Percentiles rank a stretch among this genome's conserved stretches.
Conservation (phyloP, 2,329 filamentous ascomycete genomes). For the Colletotrichum camelliae region DNA sequence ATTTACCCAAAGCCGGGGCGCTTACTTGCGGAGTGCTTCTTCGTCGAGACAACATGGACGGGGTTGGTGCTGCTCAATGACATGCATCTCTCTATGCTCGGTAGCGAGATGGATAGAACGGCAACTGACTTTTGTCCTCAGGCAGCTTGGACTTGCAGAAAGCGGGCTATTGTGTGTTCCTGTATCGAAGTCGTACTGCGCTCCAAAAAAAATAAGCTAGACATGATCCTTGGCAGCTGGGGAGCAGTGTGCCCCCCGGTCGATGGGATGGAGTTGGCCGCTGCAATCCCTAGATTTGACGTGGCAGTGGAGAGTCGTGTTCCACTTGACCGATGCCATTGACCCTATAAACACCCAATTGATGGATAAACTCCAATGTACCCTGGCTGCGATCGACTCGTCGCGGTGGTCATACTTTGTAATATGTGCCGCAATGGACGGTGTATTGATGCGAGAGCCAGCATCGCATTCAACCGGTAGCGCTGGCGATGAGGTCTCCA, state of each 20-base stretch:
- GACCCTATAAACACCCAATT: neutral
- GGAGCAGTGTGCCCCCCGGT: neutral
- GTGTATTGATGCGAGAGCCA: neutral
- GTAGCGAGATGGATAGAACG: neutral
- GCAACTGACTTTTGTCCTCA: neutral
- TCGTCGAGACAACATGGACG: neutral
- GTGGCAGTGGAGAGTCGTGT: neutral
- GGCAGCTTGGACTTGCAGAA: neutral
- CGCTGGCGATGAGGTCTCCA: neutral
- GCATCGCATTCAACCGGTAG: neutral
- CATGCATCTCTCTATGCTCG: neutral
- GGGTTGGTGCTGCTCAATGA: neutral
- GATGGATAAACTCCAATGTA: neutral
- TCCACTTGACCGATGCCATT: neutral
- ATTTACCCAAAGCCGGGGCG: neutral
- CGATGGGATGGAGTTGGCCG: neutral
- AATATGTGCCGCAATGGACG: neutral
- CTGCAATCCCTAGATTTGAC: neutral
- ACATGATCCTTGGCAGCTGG: neutral
- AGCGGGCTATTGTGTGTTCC: neutral
- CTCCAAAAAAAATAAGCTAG: neutral
- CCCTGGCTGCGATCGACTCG: neutral
- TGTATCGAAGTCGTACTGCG: neutral
- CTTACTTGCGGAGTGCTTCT: neutral
- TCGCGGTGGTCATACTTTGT: neutral